A percentile compares a stretch with the other conserved stretches of the same genome.
Evolutionary conservation across 768 basidiomycete species (phyloP).

Genomic region (Trametes cubensis): DNA sequence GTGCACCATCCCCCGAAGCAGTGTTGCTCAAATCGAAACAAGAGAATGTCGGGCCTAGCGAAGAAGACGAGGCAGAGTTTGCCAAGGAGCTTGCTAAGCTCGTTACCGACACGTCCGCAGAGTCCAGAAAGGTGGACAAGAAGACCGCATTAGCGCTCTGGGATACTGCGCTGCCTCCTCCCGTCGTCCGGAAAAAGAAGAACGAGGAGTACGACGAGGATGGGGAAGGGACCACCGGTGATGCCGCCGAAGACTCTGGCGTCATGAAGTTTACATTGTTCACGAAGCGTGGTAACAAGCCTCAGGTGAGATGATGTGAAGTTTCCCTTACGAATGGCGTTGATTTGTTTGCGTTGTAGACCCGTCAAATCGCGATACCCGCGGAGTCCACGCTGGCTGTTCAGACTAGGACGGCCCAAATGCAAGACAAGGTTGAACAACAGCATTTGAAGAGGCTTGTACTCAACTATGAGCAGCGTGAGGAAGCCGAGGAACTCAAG

Average conservation of each 20-base stretch:
- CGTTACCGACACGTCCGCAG: conserved; percentile 83
- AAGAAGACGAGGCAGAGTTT: conserved; percentile 92
- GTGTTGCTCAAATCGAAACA: conserved; percentile 71
- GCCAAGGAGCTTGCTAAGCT: conserved; percentile 95
- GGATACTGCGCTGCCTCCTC: conserved; percentile 82
- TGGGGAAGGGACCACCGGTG: conserved; percentile 37
- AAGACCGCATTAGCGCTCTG: conserved; percentile 85
- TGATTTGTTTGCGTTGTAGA: conserved; percentile 43
- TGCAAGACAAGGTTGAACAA: conserved; percentile 94
- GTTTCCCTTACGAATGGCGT: too few relatives aligned
- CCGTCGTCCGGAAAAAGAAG: conserved; percentile 66
- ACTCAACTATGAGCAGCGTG: conserved; percentile 86
- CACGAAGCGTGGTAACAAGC: conserved; percentile 91
- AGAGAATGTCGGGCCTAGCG: conserved; percentile 79
- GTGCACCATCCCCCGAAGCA: conserved; percentile 82
- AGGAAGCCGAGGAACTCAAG: conserved; percentile 82
- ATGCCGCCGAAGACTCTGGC: conserved; percentile 34
- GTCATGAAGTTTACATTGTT: conserved; percentile 93
- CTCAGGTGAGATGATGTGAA: conserved; percentile 59
- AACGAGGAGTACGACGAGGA: conserved; percentile 61
- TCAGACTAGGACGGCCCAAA: conserved; percentile 87
- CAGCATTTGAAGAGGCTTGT: conserved; percentile 97
- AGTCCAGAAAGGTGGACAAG: conserved; percentile 85
- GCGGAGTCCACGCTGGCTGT: conserved; percentile 85
- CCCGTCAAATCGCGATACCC: conserved; percentile 88